Evolutionary conservation across 768 basidiomycete genomes (phyloP), one percentile per base, ranked within the genome.

Genomic region (Lentinula sp.): DNA sequence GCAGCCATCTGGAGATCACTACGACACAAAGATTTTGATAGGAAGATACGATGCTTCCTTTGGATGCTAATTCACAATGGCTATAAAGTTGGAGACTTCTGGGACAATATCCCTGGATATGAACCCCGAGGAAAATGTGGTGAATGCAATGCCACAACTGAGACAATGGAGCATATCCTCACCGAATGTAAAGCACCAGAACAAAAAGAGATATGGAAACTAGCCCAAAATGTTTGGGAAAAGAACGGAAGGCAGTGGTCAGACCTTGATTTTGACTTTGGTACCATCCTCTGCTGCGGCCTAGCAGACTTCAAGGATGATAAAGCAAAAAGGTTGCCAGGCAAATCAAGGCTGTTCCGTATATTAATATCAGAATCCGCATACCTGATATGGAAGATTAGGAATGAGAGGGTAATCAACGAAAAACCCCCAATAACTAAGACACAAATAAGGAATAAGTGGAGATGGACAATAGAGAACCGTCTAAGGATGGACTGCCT

Each of bases 301-400:
- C 28, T 64, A 4, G 28, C 39, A 39, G n/a, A 58, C 6, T 35
- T 62, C 33, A 52, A 41, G 15, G 41, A 51, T 6, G 4, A 35
- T 18, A 52, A 60, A 0, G 57, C 62, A 35, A 42, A 53, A 65
- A 51, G 54, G 7, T n/a, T 18, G 16, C 43, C 18, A 6, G 66
- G 66, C 7, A 20, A 53, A 1, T 66, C 61, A 6, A 12, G 69
- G 7, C 64, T 73, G 0, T 63, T 62, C 23, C 46, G 61, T 6
- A 74, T 73, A 8, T 12, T 71, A 0, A 61, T 73, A 7, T 69
- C 70, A 10, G 73, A 74, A 61, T 63, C 68, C 0, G 65, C 70
- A 1, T 63, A 72, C 60, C 64, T 69, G 0, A 73, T 72, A 7
- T 74, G 72, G 73, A 64, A 64, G n/a, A 16, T 69, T 6, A 48